Conservation (phyloP, 768 basidiomycete genomes). For the Mycena filopes region DNA sequence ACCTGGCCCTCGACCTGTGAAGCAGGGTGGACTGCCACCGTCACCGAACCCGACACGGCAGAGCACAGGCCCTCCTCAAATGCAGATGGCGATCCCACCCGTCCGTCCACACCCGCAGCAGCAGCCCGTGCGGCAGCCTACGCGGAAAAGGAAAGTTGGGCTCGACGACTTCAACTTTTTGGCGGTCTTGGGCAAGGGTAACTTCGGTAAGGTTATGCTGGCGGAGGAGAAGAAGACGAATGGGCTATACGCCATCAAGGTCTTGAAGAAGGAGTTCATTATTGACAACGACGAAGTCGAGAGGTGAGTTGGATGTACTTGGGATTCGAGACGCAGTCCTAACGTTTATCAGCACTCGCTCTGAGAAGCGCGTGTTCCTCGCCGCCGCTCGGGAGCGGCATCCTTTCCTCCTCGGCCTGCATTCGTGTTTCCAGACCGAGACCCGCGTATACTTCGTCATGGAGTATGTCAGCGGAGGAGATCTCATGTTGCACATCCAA, state of each 20-base stretch:
- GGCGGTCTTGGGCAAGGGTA: conserved; percentile 98
- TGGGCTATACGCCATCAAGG: conserved; percentile 97
- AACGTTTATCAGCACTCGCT: conserved; percentile 79
- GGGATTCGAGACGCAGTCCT: conserved; percentile 22
- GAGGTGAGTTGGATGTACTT: conserved; percentile 65
- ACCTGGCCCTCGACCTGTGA: conserved; percentile 27
- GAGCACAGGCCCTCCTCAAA: conserved; percentile 30
- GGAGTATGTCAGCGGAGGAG: conserved; percentile 99
- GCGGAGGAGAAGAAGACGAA: conserved; percentile 97
- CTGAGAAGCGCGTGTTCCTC: conserved; percentile 98
- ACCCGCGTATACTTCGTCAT: conserved; percentile 99
- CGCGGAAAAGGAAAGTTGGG: conserved; percentile 87
- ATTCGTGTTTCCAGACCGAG: conserved; percentile 99
- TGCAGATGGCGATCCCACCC: conserved; percentile 40
- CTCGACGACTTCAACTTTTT: conserved; percentile 99
- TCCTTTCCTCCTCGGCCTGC: conserved; percentile 95
- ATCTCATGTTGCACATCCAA: conserved; percentile 99
- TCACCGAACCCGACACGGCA: conserved; percentile 33
- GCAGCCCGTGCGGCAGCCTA: conserved; percentile 52
- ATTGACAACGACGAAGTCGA: conserved; percentile 99
- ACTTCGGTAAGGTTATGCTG: conserved; percentile 99
- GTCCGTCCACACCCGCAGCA: conserved; percentile 36
- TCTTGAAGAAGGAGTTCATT: conserved; percentile 99
- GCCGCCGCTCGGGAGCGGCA: conserved; percentile 97
- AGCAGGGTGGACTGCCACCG: conserved; percentile 35